Evolutionary conservation across 139 green algal species (phyloP), one percentile per base, ranked within the genome.

Genomic region (Chlorella sp.): DNA sequence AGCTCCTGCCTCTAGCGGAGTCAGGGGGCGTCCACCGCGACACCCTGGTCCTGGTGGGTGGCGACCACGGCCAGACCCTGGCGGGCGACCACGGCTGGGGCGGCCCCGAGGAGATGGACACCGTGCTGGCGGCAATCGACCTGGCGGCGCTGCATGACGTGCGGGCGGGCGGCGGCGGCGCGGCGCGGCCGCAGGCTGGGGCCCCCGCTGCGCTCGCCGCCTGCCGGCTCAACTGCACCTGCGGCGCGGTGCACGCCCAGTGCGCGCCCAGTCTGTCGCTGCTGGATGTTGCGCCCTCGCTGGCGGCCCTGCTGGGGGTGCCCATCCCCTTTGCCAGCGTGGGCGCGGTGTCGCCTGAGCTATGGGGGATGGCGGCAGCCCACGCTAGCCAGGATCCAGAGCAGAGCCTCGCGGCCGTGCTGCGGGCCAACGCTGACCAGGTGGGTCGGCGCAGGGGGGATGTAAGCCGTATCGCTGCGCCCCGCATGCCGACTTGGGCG

Each of bases 1-100:
- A 33, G 59, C 73, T 94, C 70, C 36, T 77, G 31, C 46, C 60
- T 5, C 40, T 50, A 17, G 86, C 87, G 0, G 81, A 71, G 1
- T 83, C 83, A 5, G 85, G 79, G 0, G 81, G 77, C 33, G 33
- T 73, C 33, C 78, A 92, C 74, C 71, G 87, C 31, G 70, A 86
- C 73, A 92, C 94, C 12, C 80, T 99, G 79, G 77, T 99, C 71
- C 68, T 99, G 19, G 88, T 99, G n/a, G 78, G 95, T n/a, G 92
- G 95, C 2, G 95, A 99, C 82, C 95, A 99, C 69, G 95, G 91
- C 8, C 91, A 97, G 79, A 99, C 95, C 0, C 73, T 94, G 17
- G 63, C 70, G 1, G 95, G 95, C 1, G 95, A 99, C 72, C 95
- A 99, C 73, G 95, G 95, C 4, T 95, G 95, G 14, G 92, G 90